These are phyloP conservation scores for Colletotrichum liaoningense DNA, from an alignment of 2,329 filamentous ascomycete species.

Conservation along the genomic window DNA sequence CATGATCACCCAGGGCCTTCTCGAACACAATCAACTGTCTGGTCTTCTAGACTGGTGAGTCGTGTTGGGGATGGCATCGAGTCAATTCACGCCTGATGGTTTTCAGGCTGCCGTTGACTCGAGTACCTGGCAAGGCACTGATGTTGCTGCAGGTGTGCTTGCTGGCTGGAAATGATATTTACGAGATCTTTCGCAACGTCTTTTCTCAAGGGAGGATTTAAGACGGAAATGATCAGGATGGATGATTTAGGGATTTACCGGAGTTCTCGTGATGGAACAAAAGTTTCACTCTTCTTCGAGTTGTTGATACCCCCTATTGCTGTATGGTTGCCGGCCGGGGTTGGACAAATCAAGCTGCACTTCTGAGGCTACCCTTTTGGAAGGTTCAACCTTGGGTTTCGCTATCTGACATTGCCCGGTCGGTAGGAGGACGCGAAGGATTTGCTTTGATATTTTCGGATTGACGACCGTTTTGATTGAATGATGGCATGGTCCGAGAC, in stretches of 20 bases:
- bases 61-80: background rate
- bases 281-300: slow-evolving; percentile 36
- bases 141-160: slow-evolving; percentile 13
- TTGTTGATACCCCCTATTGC: slow-evolving; percentile 38
- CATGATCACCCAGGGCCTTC: background rate
- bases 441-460: slow-evolving; percentile 26
- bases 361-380: background rate
- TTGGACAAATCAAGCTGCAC: background rate
- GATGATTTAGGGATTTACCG: slow-evolving; percentile 31
- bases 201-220: background rate
- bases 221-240: slow-evolving; percentile 15
- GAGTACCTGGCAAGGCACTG: background rate
- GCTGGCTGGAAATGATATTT: slow-evolving; percentile 25
- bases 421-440: slow-evolving; percentile 22
- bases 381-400: background rate
- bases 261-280: slow-evolving; percentile 35
- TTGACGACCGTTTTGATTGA: slow-evolving; percentile 15
- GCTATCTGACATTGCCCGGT: background rate
- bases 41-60: background rate
- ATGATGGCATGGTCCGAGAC: background rate
- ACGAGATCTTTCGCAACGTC: slow-evolving; percentile 18
- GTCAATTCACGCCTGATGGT: background rate
- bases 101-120: background rate
- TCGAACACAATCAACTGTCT: background rate
- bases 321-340: slow-evolving; percentile 15